Percentiles rank a stretch among this genome's conserved stretches.
These are phyloP conservation scores for Stentor roeselii DNA, from an alignment of 73 alveolate species.

Conservation along the genomic window DNA sequence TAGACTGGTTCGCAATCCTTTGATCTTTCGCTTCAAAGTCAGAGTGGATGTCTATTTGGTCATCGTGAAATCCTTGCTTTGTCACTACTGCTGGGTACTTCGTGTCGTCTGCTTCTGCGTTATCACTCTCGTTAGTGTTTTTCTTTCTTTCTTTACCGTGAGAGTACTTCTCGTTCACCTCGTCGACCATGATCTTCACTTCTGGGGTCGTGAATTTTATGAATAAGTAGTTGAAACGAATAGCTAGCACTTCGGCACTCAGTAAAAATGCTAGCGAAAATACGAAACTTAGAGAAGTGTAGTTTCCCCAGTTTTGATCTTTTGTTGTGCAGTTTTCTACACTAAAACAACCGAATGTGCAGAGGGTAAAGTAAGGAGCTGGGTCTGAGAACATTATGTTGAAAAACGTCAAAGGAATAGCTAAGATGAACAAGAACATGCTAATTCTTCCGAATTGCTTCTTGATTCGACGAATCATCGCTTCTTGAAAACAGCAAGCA, in stretches of 20 bases:
- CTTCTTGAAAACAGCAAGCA: background rate
- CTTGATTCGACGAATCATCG: background rate
- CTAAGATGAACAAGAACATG: background rate
- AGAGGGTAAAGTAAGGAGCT: background rate
- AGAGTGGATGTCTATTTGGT: no score
- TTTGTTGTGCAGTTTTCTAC: background rate
- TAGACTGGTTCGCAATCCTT: background rate
- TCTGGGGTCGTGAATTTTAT: background rate
- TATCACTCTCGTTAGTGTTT: background rate
- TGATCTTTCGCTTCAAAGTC: background rate
- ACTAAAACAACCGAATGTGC: background rate
- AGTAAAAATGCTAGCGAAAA: background rate
- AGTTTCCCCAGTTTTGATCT: background rate
- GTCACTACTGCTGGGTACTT: background rate
- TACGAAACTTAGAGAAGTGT: background rate
- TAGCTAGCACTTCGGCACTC: background rate
- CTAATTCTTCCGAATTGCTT: background rate
- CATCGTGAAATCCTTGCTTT: background rate
- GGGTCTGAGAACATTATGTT: background rate
- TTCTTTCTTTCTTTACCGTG: background rate
- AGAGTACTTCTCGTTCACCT: background rate
- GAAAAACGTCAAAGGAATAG: background rate
- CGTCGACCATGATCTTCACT: background rate
- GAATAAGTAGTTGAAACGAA: background rate
- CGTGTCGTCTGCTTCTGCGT: background rate